Evolutionary conservation across 352 stramenopile genomes (phyloP).

Genomic region (Blastocystis sp.): DNA sequence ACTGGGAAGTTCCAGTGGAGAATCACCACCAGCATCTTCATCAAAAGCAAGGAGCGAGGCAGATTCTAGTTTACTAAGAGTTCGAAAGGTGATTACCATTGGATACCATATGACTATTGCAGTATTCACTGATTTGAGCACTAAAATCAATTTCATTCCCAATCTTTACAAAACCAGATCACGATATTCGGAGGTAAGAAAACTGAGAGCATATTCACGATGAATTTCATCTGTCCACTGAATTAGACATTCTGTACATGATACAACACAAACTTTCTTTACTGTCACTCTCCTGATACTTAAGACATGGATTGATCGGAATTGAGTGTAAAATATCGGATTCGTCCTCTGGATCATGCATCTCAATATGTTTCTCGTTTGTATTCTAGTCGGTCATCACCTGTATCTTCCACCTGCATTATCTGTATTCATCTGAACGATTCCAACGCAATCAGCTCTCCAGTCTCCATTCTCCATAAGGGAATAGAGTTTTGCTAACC

Average conservation of each 20-base stretch:
- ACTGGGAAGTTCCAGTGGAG: neutral
- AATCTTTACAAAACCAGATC: neutral
- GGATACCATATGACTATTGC: too few species aligned
- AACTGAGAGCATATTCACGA: constrained; percentile 50
- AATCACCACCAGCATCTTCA: too few species aligned
- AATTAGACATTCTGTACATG: constrained; percentile 37
- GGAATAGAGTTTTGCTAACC: constrained; percentile 38
- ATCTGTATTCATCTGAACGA: constrained; percentile 1
- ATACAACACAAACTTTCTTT: neutral
- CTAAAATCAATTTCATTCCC: neutral
- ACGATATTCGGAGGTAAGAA: constrained; percentile 19
- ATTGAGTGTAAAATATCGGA: neutral
- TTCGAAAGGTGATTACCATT: too few species aligned
- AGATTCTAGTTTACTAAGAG: neutral
- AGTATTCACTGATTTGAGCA: too few species aligned
- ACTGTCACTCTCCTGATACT: constrained; percentile 49
- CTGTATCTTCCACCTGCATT: neutral
- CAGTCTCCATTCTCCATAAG: constrained; percentile 47
- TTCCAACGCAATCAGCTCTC: constrained; percentile 36
- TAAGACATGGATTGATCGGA: neutral
- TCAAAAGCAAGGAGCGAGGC: neutral
- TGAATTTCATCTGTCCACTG: constrained; percentile 48
- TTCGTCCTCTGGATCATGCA: neutral
- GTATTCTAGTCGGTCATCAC: neutral
- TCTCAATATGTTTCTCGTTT: neutral